Evolutionary conservation across 1,139 yeast genomes (phyloP), one percentile per base, ranked within the genome.

Genomic region (Zygosaccharomyces pseudobailii): DNA sequence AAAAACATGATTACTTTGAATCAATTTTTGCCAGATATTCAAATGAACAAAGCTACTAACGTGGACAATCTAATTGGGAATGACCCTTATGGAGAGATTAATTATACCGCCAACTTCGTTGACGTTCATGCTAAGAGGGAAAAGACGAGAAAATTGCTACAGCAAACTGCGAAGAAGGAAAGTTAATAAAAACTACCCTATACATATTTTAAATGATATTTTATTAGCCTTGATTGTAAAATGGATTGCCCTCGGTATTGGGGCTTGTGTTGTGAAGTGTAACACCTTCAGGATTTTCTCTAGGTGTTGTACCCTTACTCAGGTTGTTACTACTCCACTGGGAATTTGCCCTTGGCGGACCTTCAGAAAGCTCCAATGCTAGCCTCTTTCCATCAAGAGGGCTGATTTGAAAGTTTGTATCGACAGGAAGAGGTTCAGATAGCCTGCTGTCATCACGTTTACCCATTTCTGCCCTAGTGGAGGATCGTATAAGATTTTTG

Each of bases 11-110:
- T 55, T 37, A 49, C 52, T 3, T 55, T 53, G 28, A 54, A 56
- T 19, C 55, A 61, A 33, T 63, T 62, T 47, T 48, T 64, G 27
- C 54, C 54, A 42, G 63, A 62, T 33, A 62, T 63, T 28, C 53
- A 55, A 27, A 52, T 61, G 46, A 58, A 57, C 49, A 56, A 59
- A 49, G 61, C 65, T 22, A 61, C 62, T 30, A 54, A 54, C 36
- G 54, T 57, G 17, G 63, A 63, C 37, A 61, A 63, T 46, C 41
- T 63, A 27, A 54, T 53, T 20, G 66, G 64, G 6, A 51, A 55
- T 27, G 61, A 61, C 43, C 61, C 66, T 27, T 55, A 56, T 20
- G 69, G 68, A 13, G 64, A 59, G 34, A 52, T 63, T 4, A 55
- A 57, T 19, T 55, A 57, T 41, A 56, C 60, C 6, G 62, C 68